Evolutionary conservation across 2,329 filamentous ascomycete species (phyloP), one percentile per base, ranked within the genome.

Genomic region (Pseudophaeomoniella oleicola): DNA sequence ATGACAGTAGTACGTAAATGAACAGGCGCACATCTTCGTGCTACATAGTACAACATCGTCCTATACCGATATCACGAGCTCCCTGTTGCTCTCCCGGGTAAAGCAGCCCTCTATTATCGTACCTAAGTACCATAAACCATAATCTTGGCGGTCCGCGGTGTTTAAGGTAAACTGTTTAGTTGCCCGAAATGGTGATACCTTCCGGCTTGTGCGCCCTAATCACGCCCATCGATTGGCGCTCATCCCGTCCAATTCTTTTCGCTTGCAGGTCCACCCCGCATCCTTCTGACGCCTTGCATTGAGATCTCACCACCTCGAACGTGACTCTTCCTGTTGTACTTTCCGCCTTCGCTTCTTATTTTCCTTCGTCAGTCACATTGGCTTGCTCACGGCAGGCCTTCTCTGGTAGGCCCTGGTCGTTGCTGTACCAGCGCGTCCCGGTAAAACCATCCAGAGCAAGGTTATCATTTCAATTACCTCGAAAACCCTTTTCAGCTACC

Each of bases 401-500:
- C 22, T 27, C 22, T 27, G 22, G 22, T n/a, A 9, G 22, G 9
- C 9, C 22, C 6, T 27, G 9, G 22, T 27, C 22, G 22, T 27
- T n/a, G 9, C 22, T 27, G 6, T n/a, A n/a, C 6, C 22, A 6
- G 22, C 22, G 22, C 22, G n/a, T 27, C n/a, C 22, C 22, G 9
- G n/a, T n/a, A 27, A 27, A n/a, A 6, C 22, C 6, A 27, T 27
- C 22, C 22, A n/a, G 22, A 27, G 22, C 22, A 6, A 27, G n/a
- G 22, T 27, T 6, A 9, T 27, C n/a, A 6, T 27, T n/a, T 27
- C 22, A n/a, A 9, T n/a, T 27, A 27, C 22, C 22, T 9, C 32
- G 13, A 13, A 15, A 17, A 9, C 4, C 4, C 9, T 71, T 76
- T 52, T 67, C 66, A 44, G 64, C 55, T 47, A 75, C 71, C 44